Percentiles rank a stretch among this genome's conserved stretches.
phyloP scores from a whole-genome alignment of 2,329 filamentous ascomycete species.

The Penicillium capsulatum region DNA sequence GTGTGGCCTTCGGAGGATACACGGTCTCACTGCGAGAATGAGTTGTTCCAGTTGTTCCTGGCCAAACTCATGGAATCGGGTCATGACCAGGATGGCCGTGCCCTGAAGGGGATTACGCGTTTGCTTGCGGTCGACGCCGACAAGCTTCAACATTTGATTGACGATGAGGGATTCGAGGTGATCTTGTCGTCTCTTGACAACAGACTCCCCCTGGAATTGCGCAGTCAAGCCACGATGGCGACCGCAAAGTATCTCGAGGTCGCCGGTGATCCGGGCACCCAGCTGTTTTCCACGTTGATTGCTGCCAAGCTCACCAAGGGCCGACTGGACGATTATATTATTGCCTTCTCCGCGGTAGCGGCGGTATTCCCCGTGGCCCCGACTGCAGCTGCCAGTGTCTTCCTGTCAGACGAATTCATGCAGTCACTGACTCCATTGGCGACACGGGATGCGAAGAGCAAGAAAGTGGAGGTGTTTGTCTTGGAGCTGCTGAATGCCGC shows the following conservation, averaged over 20 bases:
- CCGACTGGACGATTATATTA: constrained; percentile 81
- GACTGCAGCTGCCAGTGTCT: constrained; percentile 68
- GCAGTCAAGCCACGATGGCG: constrained; percentile 76
- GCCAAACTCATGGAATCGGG: constrained; percentile 88
- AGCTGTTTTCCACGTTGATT: constrained; percentile 70
- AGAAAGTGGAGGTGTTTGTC: constrained; percentile 78
- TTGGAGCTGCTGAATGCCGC: constrained; percentile 88
- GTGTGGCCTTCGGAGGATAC: constrained; percentile 44
- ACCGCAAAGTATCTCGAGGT: constrained; percentile 79
- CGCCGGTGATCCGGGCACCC: constrained; percentile 65
- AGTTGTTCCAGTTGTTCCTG: constrained; percentile 62
- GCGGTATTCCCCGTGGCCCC: constrained; percentile 83
- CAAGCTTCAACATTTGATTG: constrained; percentile 48
- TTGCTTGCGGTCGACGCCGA: constrained; percentile 54
- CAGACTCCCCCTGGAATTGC: constrained; percentile 66
- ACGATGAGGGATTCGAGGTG: constrained; percentile 74
- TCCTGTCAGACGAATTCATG: constrained; percentile 85
- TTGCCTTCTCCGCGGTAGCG: constrained; percentile 89
- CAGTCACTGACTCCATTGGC: constrained; percentile 71
- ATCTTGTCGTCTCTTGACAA: constrained; percentile 84
- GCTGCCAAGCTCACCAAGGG: constrained; percentile 65
- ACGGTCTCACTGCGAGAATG: constrained; percentile 44
- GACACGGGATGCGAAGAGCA: constrained; percentile 74
- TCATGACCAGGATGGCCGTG: constrained; percentile 63
- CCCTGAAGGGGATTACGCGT: constrained; percentile 58